These are phyloP conservation scores for Ophiostoma tasmaniense DNA, from an alignment of 2,329 filamentous ascomycete species.

Conservation along the genomic window DNA sequence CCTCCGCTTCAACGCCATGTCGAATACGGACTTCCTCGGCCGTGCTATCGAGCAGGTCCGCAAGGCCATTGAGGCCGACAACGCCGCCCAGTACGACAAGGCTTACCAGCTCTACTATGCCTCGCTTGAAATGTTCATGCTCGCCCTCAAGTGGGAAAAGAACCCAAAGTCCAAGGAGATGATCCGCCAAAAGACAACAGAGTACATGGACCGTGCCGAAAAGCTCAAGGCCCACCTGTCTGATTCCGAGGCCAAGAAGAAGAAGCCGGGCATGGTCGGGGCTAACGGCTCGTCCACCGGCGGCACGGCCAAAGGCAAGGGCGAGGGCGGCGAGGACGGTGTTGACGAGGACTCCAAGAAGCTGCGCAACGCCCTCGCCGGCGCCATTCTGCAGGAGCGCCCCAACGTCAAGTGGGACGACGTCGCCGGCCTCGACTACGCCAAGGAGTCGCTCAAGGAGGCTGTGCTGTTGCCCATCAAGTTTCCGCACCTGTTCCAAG, in stretches of 20 bases:
- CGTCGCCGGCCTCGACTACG: conserved; percentile 84
- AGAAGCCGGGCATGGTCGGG: conserved; percentile 63
- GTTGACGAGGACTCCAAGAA: conserved; percentile 93
- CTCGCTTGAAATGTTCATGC: conserved; percentile 95
- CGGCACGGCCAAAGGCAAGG: conserved; percentile 54
- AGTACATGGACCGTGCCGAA: conserved; percentile 98
- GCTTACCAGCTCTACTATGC: conserved; percentile 95
- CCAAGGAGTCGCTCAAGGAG: conserved; percentile 96
- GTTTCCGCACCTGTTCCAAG: conserved; percentile 91
- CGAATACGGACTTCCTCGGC: conserved; percentile 91
- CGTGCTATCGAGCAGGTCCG: conserved; percentile 95
- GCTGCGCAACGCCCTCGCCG: conserved; percentile 77
- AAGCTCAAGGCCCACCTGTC: conserved; percentile 89
- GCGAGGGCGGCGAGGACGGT: conserved; percentile 44
- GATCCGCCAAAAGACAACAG: conserved; percentile 87
- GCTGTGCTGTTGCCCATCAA: conserved; percentile 97
- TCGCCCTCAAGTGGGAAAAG: conserved; percentile 99
- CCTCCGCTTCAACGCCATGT: conserved; percentile 51
- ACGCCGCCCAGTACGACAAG: conserved; percentile 91
- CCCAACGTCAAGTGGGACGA: conserved; percentile 98
- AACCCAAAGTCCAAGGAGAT: conserved; percentile 95
- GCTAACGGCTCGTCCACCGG: conserved; percentile 60
- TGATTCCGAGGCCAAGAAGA: conserved; percentile 61
- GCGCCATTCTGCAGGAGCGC: conserved; percentile 89
- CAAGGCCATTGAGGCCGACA: conserved; percentile 94